Conservation (phyloP, 2,329 filamentous ascomycete species). For the Immersiporthe knoxdaviesiana region DNA sequence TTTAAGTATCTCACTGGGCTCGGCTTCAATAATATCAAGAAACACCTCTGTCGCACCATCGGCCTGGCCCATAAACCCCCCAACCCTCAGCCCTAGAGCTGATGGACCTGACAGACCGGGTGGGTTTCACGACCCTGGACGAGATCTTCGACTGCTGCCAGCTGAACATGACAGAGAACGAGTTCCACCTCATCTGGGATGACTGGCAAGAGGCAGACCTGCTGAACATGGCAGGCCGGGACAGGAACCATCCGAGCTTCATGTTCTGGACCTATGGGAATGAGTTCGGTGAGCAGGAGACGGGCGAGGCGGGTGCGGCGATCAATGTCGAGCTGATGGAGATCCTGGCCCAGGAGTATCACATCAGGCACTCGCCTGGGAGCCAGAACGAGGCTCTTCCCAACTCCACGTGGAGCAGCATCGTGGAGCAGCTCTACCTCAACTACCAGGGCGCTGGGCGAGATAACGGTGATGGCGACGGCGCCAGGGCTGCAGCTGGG, state of each 20-base stretch:
- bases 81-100: constrained; percentile 55
- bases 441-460: constrained; percentile 60
- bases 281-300: constrained; percentile 53
- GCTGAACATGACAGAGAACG: constrained; percentile 49
- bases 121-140: constrained; percentile 56
- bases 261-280: constrained; percentile 59
- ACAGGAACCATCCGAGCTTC: constrained; percentile 58
- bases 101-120: constrained; percentile 51
- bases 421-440: constrained; percentile 52
- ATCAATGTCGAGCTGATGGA: constrained; percentile 43
- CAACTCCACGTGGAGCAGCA: constrained; percentile 42
- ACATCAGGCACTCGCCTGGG: constrained; percentile 48
- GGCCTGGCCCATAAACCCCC: constrained; percentile 59
- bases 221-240: constrained; percentile 54
- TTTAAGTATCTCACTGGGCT: neutral
- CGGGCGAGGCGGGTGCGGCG: constrained; percentile 37
- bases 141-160: constrained; percentile 59
- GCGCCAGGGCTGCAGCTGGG: constrained; percentile 7
- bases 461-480: neutral
- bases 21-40: neutral
- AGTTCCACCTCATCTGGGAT: constrained; percentile 54
- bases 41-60: constrained; percentile 36
- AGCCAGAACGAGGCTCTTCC: constrained; percentile 52
- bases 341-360: constrained; percentile 51
- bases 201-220: constrained; percentile 60